Conservation (phyloP, 1,284 basidiomycete species). For the Rhodotorula sp. region DNA sequence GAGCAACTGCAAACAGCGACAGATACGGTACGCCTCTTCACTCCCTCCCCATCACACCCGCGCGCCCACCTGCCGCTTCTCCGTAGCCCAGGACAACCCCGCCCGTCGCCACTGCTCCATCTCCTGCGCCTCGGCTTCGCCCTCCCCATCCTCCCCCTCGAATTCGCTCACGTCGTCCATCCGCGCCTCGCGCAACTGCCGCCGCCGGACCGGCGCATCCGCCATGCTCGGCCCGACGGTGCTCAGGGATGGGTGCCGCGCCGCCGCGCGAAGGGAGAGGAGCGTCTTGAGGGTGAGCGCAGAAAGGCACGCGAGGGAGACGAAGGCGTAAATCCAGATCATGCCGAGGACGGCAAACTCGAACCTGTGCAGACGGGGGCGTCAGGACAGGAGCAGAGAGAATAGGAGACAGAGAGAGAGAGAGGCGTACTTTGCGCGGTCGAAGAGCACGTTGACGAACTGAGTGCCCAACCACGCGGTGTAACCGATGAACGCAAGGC, state of each 20-base stretch:
- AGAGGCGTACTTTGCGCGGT: background rate
- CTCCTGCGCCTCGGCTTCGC: no score
- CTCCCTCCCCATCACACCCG: no score
- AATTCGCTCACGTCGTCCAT: no score
- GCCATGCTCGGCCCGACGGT: background rate
- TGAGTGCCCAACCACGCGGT: conserved; percentile 1
- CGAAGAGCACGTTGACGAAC: background rate
- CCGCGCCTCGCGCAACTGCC: no score
- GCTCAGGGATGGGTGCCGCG: background rate
- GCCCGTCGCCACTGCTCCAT: no score
- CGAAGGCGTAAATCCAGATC: conserved; percentile 16
- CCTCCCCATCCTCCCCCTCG: no score
- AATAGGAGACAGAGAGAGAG: background rate
- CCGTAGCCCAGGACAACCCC: no score
- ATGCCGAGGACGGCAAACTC: conserved; percentile 20
- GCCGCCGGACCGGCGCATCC: no score
- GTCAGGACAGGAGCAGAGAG: background rate
- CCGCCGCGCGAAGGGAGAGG: conserved; percentile 1
- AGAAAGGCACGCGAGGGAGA: conserved; percentile 5
- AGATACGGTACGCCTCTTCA: no score
- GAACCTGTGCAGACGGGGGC: background rate
- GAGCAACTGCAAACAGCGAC: no score
- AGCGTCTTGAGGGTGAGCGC: conserved; percentile 9
- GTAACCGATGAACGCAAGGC: conserved; percentile 22
- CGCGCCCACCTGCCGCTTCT: no score